phyloP scores from a whole-genome alignment of 768 basidiomycete genomes.

The Tephrocybe rancida region DNA sequence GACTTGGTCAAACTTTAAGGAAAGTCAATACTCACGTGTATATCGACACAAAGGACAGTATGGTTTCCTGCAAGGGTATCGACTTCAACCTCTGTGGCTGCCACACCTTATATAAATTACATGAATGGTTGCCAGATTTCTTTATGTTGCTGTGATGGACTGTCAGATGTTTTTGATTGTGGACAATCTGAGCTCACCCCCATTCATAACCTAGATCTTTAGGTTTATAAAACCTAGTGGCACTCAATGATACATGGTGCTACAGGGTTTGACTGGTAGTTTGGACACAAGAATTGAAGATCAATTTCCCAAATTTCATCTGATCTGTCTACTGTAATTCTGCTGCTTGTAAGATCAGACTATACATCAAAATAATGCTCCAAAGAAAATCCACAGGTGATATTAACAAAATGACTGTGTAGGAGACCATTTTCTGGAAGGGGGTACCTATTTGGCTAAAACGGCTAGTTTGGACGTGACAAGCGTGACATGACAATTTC shows the following conservation, averaged over 20 bases:
- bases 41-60: slow-evolving; percentile 17
- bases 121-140: slow-evolving; percentile 17
- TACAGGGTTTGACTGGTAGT: no score
- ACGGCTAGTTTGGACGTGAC: no score
- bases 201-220: slow-evolving; percentile 16
- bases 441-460: no score
- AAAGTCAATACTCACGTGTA: slow-evolving; percentile 7
- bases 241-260: slow-evolving; percentile 17
- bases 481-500: no score
- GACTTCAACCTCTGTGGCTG: slow-evolving; percentile 19
- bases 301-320: no score
- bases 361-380: no score
- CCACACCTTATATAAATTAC: slow-evolving; percentile 19
- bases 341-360: no score
- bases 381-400: no score
- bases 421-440: no score
- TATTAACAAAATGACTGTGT: no score
- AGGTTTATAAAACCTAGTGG: slow-evolving; percentile 15
- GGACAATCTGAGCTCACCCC: slow-evolving; percentile 9
- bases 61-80: slow-evolving; percentile 17
- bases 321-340: no score
- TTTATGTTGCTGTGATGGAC: slow-evolving; percentile 11
- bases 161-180: neutral
- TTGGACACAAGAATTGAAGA: no score
- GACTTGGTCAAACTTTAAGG: neutral